These are phyloP conservation scores for Eimeria falciformis DNA, from an alignment of 169 alveolate species.

Conservation along the genomic window DNA sequence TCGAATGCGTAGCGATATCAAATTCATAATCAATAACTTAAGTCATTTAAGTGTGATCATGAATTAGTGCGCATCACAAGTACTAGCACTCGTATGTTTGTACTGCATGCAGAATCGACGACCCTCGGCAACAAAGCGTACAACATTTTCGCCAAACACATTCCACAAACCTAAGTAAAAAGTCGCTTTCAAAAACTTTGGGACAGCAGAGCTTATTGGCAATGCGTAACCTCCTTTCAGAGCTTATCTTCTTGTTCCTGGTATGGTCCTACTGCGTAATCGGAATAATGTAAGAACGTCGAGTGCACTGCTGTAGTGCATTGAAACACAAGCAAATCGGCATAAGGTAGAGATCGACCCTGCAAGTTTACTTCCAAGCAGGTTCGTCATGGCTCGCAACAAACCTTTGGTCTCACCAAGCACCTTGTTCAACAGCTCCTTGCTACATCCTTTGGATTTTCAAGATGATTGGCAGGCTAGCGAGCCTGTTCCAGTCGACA, in stretches of 20 bases:
- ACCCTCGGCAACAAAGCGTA: too few relatives aligned
- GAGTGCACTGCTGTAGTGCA: background rate
- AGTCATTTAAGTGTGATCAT: too few relatives aligned
- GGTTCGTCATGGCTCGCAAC: background rate
- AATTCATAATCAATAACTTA: too few relatives aligned
- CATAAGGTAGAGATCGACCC: constrained; percentile 33
- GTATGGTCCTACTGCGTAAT: too few relatives aligned
- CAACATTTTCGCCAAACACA: too few relatives aligned
- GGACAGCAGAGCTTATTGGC: background rate
- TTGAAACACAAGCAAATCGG: background rate
- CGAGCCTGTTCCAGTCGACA: constrained; percentile 75
- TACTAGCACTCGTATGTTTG: background rate
- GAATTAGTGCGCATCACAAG: too few relatives aligned
- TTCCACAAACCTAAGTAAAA: too few relatives aligned
- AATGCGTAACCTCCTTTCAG: background rate
- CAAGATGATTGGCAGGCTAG: constrained; percentile 78
- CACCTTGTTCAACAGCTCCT: constrained; percentile 40
- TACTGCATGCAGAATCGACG: constrained; percentile 31
- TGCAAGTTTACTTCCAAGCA: constrained; percentile 61
- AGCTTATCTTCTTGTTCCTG: background rate
- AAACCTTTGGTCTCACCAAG: background rate
- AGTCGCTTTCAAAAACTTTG: background rate
- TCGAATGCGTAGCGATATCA: too few relatives aligned
- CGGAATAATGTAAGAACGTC: too few relatives aligned
- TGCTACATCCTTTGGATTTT: constrained; percentile 67